Base-by-base conservation (phyloP, 805 yeast species). In the Teunomyces kruisii region DNA sequence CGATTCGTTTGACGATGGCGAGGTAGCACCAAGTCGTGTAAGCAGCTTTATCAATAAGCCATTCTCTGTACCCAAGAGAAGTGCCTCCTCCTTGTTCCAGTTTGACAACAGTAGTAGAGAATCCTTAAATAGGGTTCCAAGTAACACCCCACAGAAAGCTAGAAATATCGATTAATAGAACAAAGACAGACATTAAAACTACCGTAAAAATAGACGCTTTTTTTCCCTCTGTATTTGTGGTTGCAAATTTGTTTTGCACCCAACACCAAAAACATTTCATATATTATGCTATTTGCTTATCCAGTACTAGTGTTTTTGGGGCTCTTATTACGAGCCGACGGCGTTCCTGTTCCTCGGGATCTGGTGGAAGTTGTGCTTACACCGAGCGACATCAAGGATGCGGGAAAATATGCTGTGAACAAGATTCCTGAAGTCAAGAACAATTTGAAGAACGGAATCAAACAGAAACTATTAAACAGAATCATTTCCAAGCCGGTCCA, bases 21-120 rank as follows among this genome's bases (percentile, higher is more conserved):
- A 40, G 24, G 14, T 14, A 9, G 40, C 13, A 9, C 42, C 54
- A 4, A 43, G 51, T 42, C 43, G 51, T 45, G 19, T 42, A 47
- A 48, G 44, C 33, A 68, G 61, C 35, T 68, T 70, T 46, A 47
- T 70, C 46, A 67, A 58, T 57, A 67, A 64, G 48, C 76, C 75
- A 3, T 71, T 71, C 45, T 48, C 55, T 4, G 53, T 58, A 1
- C 72, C 70, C 3, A 64, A 60, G 46, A 54, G 61, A 36, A 49
- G 32, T 24, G 52, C 54, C 8, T 42, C 50, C 3, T 39, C 46
- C 10, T 32, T 41, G 13, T 46, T 48, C 19, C 37, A 39, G 13
- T 36, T 44, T 16, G 54, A 50, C 32, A 50, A 52, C 33, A 45
- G 27, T 19, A 64, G 69, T 44, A 44, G 61, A 45, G 70, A 65